Base-by-base conservation (phyloP, 371 early-diverging fungal species). In the Mucor mucedo region DNA sequence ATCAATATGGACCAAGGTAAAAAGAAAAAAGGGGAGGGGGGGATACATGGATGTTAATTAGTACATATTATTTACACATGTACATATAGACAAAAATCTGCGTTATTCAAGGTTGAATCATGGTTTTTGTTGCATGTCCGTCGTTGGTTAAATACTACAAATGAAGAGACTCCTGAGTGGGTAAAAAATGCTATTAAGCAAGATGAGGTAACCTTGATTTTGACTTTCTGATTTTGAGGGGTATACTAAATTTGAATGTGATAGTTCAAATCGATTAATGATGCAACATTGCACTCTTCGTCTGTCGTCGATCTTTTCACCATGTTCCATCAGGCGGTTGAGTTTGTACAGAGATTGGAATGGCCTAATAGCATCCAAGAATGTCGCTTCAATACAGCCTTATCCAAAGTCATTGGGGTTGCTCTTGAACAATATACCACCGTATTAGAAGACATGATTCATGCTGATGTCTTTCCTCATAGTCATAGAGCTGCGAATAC, bases 261-360 rank as follows among this genome's bases (percentile, higher is more conserved):
- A 35, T 73, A 90, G 86, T 86, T 86, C 71, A 72, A 82, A 66
- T 61, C 80, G 54, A 73, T 87, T 55, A 85, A 81, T 65, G 87
- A 85, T 0, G 82, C 80, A 9, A 86, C 89, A 11, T 76, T 81
- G 28, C 91, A 93, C 66, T 92, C 94, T 2, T 91, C 92, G 6
- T 93, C 94, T 0, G 89, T 91, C 41, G 85, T 91, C 9, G 94
- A 93, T 68, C 67, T 93, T 6, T 84, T 91, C 56, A 82, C 87
- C 35, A 88, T 89, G 73, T 91, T 93, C 63, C 85, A 90, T 52
- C 90, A 92, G 70, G 88, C 90, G 6, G 77, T 89, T 14, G 86
- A 88, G 7, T 88, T 87, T 71, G 74, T 90, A 13, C 84, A 86
- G 54, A 82, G 79, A n/a, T 59, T 93, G 39, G 80, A 87, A 57